Percentiles rank a stretch among this genome's conserved stretches.
Conservation (phyloP, 2,329 filamentous ascomycete species). For the Colletotrichum euphorbiae region DNA sequence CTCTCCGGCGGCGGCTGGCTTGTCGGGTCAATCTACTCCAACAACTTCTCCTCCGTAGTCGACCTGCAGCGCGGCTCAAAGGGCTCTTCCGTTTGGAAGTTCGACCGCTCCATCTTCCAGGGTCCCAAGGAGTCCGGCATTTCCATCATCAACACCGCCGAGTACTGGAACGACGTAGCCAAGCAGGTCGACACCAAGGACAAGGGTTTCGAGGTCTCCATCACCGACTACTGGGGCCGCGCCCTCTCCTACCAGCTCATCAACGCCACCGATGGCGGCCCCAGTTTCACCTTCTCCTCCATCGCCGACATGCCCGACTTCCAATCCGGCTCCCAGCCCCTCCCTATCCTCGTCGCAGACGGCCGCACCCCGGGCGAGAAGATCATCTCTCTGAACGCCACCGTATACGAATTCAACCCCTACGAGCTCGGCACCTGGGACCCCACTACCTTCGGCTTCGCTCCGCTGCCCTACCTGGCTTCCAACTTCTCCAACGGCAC, state of each 20-base stretch:
- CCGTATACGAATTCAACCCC: conserved; percentile 73
- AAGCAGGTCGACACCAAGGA: conserved; percentile 51
- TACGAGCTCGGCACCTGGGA: conserved; percentile 77
- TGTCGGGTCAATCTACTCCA: conserved; percentile 82
- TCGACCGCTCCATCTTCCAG: conserved; percentile 55
- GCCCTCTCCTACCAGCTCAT: conserved; percentile 89
- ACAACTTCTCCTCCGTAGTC: conserved; percentile 82
- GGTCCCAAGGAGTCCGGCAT: conserved; percentile 53
- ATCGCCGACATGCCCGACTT: conserved; percentile 57
- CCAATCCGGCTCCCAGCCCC: conserved; percentile 54
- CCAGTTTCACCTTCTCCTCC: conserved; percentile 84
- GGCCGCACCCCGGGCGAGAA: conserved; percentile 57
- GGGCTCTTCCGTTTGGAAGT: conserved; percentile 53
- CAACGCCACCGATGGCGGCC: conserved; percentile 79
- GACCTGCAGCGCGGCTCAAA: conserved; percentile 60
- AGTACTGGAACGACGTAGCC: conserved; percentile 53
- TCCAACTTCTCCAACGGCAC: conserved; percentile 66
- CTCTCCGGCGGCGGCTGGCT: conserved; percentile 88
- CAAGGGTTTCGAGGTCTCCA: conserved; percentile 65
- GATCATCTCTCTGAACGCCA: conserved; percentile 65
- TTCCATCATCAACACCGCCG: conserved; percentile 44
- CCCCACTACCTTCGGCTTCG: conserved; percentile 68
- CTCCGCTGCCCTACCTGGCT: conserved; percentile 69
- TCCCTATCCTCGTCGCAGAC: conserved; percentile 63
- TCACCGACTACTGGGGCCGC: conserved; percentile 92